These are phyloP conservation scores for Rachicladosporium sp. DNA, from an alignment of 2,329 filamentous ascomycete species.

Conservation along the genomic window DNA sequence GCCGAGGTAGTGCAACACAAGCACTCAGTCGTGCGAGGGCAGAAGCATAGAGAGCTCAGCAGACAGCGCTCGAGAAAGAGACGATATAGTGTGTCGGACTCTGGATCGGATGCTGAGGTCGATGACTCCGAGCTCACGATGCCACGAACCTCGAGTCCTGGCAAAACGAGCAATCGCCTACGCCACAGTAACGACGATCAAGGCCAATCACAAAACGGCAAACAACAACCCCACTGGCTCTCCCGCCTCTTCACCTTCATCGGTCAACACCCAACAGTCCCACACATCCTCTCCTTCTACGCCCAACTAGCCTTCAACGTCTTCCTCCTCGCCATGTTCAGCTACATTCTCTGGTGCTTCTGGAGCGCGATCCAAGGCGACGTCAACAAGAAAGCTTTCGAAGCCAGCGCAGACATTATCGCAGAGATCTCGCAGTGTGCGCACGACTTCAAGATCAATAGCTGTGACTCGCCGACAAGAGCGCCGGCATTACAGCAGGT, in stretches of 20 bases:
- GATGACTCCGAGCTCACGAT: slow-evolving; percentile 14
- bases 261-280: slow-evolving; percentile 52
- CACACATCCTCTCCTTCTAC: slow-evolving; percentile 54
- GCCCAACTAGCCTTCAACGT: slow-evolving; percentile 55
- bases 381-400: slow-evolving; percentile 58
- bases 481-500: slow-evolving; percentile 59
- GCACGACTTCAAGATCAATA: slow-evolving; percentile 62
- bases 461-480: slow-evolving; percentile 54
- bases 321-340: slow-evolving; percentile 42
- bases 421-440: slow-evolving; percentile 63
- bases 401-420: slow-evolving; percentile 52
- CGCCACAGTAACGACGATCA: slow-evolving; percentile 1
- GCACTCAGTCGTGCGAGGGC: slow-evolving; percentile 26
- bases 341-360: slow-evolving; percentile 59
- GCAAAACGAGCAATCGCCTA: slow-evolving; percentile 9
- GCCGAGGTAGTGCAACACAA: slow-evolving; percentile 25
- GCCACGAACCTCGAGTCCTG: slow-evolving; percentile 8
- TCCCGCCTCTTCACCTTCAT: slow-evolving; percentile 47
- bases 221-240: slow-evolving; percentile 16
- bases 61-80: slow-evolving; percentile 15
- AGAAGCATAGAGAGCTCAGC: slow-evolving; percentile 16
- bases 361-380: slow-evolving; percentile 61
- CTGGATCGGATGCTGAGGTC: slow-evolving; percentile 13
- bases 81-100: slow-evolving; percentile 21
- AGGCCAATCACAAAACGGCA: not conserved